A percentile compares a stretch with the other conserved stretches of the same genome.
These are phyloP conservation scores for Alternaria brassicicola DNA, from an alignment of 2,329 filamentous ascomycete genomes.

Conservation along the genomic window DNA sequence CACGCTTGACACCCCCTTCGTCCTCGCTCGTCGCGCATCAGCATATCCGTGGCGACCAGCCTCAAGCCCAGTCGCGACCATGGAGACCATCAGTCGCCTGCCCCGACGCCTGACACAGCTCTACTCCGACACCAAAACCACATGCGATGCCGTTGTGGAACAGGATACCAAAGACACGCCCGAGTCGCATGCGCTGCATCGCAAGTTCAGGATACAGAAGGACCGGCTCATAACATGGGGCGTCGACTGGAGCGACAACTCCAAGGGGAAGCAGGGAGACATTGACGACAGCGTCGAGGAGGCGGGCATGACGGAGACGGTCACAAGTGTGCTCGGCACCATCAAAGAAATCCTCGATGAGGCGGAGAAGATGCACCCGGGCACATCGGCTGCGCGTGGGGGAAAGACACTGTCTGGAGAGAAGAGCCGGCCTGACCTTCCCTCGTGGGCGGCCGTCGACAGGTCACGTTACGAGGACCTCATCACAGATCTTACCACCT, in stretches of 20 bases:
- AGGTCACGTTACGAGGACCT: conserved; percentile 79
- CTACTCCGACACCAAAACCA: conserved; percentile 82
- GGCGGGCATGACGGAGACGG: conserved; percentile 75
- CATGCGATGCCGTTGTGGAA: conserved; percentile 72
- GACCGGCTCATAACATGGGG: conserved; percentile 81
- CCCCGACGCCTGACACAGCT: conserved; percentile 60
- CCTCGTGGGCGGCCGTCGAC: conserved; percentile 62
- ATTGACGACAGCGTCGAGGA: conserved; percentile 73
- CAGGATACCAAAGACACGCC: conserved; percentile 65
- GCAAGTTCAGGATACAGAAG: conserved; percentile 80
- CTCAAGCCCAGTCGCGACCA: conserved; percentile 17
- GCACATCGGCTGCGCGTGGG: conserved; percentile 40
- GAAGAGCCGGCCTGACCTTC: conserved; percentile 44
- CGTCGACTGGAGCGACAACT: conserved; percentile 78
- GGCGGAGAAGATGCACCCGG: conserved; percentile 73
- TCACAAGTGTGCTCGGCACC: conserved; percentile 78
- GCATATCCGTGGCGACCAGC: conserved; percentile 8
- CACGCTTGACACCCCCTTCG: conserved; percentile 12
- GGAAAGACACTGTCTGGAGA: conserved; percentile 42
- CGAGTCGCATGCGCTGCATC: conserved; percentile 73
- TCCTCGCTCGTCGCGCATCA: conserved; percentile 10
- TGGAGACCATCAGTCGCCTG: conserved; percentile 47
- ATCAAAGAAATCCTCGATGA: conserved; percentile 82
- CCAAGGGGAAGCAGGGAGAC: conserved; percentile 62
- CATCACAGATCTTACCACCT: conserved; percentile 74